These are phyloP conservation scores for Boletus sp. DNA, from an alignment of 768 basidiomycete species.

Conservation along the genomic window DNA sequence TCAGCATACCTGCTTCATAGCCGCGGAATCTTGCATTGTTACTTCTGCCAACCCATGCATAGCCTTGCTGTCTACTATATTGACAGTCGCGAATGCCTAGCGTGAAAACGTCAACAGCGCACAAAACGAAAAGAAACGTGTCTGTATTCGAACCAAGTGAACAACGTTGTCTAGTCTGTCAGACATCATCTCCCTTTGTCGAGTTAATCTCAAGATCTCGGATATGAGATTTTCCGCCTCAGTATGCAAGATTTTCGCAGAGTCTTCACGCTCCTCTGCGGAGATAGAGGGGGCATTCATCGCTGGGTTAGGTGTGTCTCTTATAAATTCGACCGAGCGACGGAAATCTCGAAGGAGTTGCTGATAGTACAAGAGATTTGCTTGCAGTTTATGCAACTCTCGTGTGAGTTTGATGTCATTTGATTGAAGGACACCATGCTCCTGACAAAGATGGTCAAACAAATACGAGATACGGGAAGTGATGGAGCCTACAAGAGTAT, in stretches of 20 bases:
- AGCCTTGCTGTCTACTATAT: constrained; percentile 44
- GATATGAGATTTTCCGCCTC: constrained; percentile 49
- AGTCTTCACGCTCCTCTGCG: constrained; percentile 24
- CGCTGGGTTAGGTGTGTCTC: constrained; percentile 49
- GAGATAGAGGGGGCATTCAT: constrained; percentile 30
- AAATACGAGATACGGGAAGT: neutral
- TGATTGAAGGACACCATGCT: constrained; percentile 40
- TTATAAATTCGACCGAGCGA: constrained; percentile 50
- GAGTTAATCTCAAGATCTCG: constrained; percentile 47
- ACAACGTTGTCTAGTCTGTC: constrained; percentile 25
- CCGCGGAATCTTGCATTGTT: constrained; percentile 2
- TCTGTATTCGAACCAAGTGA: constrained; percentile 19
- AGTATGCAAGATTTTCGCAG: constrained; percentile 25
- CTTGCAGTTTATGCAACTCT: constrained; percentile 54
- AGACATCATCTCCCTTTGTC: constrained; percentile 22
- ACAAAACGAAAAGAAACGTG: neutral
- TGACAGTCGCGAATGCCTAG: constrained; percentile 56
- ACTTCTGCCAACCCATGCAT: constrained; percentile 1
- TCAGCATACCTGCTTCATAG: constrained; percentile 22
- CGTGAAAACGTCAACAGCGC: neutral
- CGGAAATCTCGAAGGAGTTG: constrained; percentile 53
- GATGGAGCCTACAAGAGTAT: constrained; percentile 38
- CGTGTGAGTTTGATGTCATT: constrained; percentile 47
- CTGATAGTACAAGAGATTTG: constrained; percentile 53
- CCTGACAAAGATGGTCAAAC: constrained; percentile 32